These are phyloP conservation scores for Mycosphaerella arachidis DNA, from an alignment of 2,329 filamentous ascomycete species.

Conservation along the genomic window DNA sequence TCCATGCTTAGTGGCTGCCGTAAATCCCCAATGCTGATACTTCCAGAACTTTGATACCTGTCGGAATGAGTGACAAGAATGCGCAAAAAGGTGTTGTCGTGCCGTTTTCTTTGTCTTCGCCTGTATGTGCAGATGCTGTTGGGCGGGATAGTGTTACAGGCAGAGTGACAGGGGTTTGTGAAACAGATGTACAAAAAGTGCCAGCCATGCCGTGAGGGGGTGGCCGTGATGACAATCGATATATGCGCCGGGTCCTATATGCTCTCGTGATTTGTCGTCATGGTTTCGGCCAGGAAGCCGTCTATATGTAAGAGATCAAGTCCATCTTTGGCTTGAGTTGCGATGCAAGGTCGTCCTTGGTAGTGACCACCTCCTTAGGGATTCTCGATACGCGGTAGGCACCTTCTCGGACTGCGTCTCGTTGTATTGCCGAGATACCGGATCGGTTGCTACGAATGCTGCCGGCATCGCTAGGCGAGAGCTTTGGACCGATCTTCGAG, in stretches of 20 bases:
- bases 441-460: slow-evolving; percentile 65
- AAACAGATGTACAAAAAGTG: background rate
- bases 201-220: background rate
- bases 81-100: background rate
- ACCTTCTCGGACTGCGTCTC: slow-evolving; percentile 70
- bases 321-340: slow-evolving; percentile 49
- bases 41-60: background rate
- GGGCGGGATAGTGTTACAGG: background rate
- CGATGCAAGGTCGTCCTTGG: slow-evolving; percentile 60
- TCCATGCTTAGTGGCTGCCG: background rate
- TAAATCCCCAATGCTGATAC: slow-evolving; percentile 1
- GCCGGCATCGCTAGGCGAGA: slow-evolving; percentile 43
- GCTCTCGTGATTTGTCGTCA: slow-evolving; percentile 10
- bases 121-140: background rate
- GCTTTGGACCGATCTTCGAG: slow-evolving; percentile 59
- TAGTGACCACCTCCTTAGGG: slow-evolving; percentile 76
- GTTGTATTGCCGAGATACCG: slow-evolving; percentile 67
- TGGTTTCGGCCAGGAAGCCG: background rate
- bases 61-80: slow-evolving; percentile 1
- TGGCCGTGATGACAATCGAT: background rate
- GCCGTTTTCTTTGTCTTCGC: background rate
- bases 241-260: slow-evolving; percentile 2
- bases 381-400: slow-evolving; percentile 83
- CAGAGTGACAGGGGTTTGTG: background rate
- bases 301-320: slow-evolving; percentile 21